phyloP scores from a whole-genome alignment of 2,329 filamentous ascomycete species.

The Blastomyces parvus region DNA sequence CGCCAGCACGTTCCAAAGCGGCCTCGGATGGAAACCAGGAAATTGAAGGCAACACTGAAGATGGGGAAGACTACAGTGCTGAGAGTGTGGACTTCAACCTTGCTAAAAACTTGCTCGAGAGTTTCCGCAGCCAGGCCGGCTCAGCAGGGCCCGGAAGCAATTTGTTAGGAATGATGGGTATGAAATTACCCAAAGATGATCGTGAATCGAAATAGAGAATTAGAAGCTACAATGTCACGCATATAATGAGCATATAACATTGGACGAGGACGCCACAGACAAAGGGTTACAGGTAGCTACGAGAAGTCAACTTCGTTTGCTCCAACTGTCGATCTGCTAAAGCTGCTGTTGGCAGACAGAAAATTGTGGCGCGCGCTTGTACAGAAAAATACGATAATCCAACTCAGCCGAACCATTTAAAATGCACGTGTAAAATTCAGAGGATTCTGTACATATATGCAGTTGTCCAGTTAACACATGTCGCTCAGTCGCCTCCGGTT shows the following conservation, averaged over 20 bases:
- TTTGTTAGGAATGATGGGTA: conserved; percentile 74
- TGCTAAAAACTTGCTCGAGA: conserved; percentile 82
- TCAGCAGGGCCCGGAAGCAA: conserved; percentile 80
- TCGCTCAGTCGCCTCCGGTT: neutral
- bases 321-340: neutral
- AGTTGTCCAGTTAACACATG: neutral
- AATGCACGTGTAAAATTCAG: neutral
- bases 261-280: neutral
- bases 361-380: neutral
- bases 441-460: no score
- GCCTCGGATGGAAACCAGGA: conserved; percentile 16
- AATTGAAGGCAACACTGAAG: conserved; percentile 18
- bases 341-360: neutral
- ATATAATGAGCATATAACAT: neutral
- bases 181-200: conserved; percentile 72
- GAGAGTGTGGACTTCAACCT: conserved; percentile 78
- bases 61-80: conserved; percentile 34
- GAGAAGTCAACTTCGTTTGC: neutral
- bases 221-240: neutral
- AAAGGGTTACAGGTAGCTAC: neutral
- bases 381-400: neutral
- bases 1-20: conserved; percentile 13
- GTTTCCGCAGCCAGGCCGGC: conserved; percentile 82
- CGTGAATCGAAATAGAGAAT: conserved; percentile 16
- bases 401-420: neutral